These are phyloP conservation scores for Ophiostoma novo-ulmi DNA, from an alignment of 2,329 filamentous ascomycete genomes.

Conservation along the genomic window DNA sequence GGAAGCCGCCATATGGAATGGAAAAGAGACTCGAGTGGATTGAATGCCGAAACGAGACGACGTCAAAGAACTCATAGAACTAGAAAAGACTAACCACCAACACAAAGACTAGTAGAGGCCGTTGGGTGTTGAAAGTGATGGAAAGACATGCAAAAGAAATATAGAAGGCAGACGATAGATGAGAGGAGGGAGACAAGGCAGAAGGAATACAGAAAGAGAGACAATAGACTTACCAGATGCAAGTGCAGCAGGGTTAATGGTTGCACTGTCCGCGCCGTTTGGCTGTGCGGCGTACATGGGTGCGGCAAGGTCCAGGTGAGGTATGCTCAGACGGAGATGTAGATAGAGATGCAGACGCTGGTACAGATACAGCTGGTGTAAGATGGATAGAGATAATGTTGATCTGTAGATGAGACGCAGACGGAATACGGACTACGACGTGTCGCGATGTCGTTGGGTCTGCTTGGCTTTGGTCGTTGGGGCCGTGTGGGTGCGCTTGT, in stretches of 20 bases:
- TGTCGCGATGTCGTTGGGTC: slow-evolving; percentile 59
- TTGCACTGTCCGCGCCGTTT: slow-evolving; percentile 76
- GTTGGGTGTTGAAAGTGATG: not conserved
- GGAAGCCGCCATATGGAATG: slow-evolving; percentile 8
- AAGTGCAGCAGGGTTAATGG: slow-evolving; percentile 85
- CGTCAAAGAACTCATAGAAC: not conserved
- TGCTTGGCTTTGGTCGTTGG: slow-evolving; percentile 29
- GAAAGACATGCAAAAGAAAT: not conserved
- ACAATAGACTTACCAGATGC: slow-evolving; percentile 61
- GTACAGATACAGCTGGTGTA: not conserved
- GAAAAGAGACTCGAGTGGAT: not conserved
- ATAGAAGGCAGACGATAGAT: not conserved
- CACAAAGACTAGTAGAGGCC: not conserved
- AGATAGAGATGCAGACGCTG: slow-evolving; percentile 37
- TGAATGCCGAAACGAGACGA: not conserved
- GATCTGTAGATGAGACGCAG: slow-evolving; percentile 31
- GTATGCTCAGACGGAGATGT: slow-evolving; percentile 33
- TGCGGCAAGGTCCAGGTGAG: slow-evolving; percentile 9
- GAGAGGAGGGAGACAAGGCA: not conserved
- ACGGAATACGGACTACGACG: slow-evolving; percentile 49
- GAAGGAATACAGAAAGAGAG: slow-evolving; percentile 11
- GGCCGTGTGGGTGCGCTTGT: not conserved
- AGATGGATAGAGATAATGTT: not conserved
- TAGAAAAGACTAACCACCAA: slow-evolving; percentile 6
- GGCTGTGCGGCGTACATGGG: slow-evolving; percentile 57